Percentiles rank a stretch among this genome's conserved stretches.
These are phyloP conservation scores for Coemansia umbellata DNA, from an alignment of 192 early-diverging fungal species.

Conservation along the genomic window DNA sequence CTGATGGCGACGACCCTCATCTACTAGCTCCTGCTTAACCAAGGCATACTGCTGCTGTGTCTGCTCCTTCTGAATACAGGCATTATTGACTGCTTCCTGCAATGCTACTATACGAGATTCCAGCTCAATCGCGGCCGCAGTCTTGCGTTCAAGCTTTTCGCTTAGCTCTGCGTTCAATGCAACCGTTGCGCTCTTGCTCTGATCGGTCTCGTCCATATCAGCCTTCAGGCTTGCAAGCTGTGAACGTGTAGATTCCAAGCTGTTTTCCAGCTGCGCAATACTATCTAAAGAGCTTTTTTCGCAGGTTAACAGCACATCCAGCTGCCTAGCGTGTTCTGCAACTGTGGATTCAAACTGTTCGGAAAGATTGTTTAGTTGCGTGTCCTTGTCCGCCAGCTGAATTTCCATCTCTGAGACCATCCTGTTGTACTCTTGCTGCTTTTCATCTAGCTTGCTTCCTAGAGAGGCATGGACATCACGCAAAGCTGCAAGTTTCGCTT, in stretches of 20 bases:
- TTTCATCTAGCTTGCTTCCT: background rate
- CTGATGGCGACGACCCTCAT: background rate
- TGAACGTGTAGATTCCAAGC: background rate
- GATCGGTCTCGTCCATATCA: slow-evolving; percentile 2
- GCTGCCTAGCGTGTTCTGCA: background rate
- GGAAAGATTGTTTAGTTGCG: background rate
- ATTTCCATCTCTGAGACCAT: background rate
- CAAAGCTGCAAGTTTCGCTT: background rate
- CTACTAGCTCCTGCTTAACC: background rate
- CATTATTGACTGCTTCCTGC: background rate
- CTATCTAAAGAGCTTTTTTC: background rate
- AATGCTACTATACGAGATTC: slow-evolving; percentile 7
- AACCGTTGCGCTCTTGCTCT: slow-evolving; percentile 4
- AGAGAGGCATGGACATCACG: background rate
- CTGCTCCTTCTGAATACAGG: background rate
- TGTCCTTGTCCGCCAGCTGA: background rate
- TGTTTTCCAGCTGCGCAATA: slow-evolving; percentile 2
- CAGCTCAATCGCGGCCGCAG: background rate
- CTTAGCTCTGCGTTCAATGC: slow-evolving; percentile 14
- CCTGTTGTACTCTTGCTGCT: background rate
- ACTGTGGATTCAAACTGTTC: background rate
- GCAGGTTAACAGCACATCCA: background rate
- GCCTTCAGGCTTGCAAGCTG: slow-evolving; percentile 1
- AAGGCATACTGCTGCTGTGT: background rate
- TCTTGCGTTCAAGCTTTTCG: slow-evolving; percentile 11